Evolutionary conservation across 441 rosid species (phyloP).

Genomic region (Euphorbia schlechtendalii): DNA sequence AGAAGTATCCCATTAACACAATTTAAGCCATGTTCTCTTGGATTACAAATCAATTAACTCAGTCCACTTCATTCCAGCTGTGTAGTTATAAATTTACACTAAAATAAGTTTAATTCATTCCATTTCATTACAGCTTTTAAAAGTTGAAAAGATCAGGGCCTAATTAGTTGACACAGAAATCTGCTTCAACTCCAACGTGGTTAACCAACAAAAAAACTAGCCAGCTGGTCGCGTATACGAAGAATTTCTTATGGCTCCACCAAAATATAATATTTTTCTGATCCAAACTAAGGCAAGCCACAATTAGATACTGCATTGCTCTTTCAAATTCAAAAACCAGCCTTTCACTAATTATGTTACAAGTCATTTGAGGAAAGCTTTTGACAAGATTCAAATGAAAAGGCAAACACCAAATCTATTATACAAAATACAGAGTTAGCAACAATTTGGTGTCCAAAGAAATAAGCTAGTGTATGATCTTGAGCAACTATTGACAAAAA

Average conservation of each 20-base stretch:
- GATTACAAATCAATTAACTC: too few species aligned
- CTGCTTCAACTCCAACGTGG: not conserved
- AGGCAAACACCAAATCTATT: not conserved
- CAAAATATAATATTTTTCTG: not conserved
- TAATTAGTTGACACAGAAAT: too few species aligned
- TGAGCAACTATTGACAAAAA: not conserved
- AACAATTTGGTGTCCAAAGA: not conserved
- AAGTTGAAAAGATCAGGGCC: too few species aligned
- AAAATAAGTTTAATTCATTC: too few species aligned
- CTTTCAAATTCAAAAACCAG: not conserved
- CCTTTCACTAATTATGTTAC: not conserved
- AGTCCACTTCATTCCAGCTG: too few species aligned
- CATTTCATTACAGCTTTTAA: too few species aligned
- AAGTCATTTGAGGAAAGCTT: not conserved
- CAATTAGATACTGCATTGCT: not conserved
- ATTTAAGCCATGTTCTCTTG: too few species aligned
- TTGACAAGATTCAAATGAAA: not conserved
- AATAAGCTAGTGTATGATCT: not conserved
- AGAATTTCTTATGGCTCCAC: not conserved
- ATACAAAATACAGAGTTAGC: not conserved
- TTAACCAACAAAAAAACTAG: not conserved
- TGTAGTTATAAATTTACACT: too few species aligned
- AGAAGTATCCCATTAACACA: too few species aligned
- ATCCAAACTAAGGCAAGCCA: not conserved
- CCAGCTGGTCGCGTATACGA: not conserved